A percentile compares a stretch with the other conserved stretches of the same genome.
Evolutionary conservation across 2,329 filamentous ascomycete genomes (phyloP).

Genomic region (Ophidiomyces ophidiicola): DNA sequence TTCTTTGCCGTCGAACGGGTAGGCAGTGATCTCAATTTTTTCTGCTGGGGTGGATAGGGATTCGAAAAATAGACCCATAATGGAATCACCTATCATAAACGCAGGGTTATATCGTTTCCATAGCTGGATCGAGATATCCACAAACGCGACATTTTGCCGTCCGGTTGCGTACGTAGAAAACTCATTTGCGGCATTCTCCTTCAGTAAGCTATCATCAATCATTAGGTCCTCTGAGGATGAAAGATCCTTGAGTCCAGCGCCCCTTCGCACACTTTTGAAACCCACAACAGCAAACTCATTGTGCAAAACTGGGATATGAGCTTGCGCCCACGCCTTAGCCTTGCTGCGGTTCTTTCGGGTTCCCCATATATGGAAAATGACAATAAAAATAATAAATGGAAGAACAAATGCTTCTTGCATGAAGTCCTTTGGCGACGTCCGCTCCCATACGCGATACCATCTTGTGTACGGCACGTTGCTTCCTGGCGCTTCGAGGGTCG

Average conservation of each 20-base stretch:
- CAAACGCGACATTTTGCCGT: constrained; percentile 80
- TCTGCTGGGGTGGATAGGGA: constrained; percentile 58
- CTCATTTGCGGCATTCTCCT: constrained; percentile 79
- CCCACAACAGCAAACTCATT: constrained; percentile 81
- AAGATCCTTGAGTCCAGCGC: constrained; percentile 33
- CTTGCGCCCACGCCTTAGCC: constrained; percentile 67
- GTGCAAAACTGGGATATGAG: constrained; percentile 58
- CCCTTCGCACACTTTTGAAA: constrained; percentile 48
- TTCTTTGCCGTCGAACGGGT: constrained; percentile 90
- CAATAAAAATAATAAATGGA: constrained; percentile 58
- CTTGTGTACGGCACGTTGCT: constrained; percentile 62
- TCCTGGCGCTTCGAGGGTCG: constrained; percentile 36
- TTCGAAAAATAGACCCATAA: constrained; percentile 68
- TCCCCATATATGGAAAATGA: constrained; percentile 71
- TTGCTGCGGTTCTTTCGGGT: constrained; percentile 66
- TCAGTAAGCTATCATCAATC: constrained; percentile 44
- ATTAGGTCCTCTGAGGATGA: constrained; percentile 8
- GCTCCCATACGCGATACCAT: constrained; percentile 96
- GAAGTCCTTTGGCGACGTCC: constrained; percentile 73
- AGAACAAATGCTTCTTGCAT: constrained; percentile 74
- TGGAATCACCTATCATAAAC: constrained; percentile 51
- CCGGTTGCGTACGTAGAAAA: constrained; percentile 81
- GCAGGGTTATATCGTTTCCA: constrained; percentile 80
- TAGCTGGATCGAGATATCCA: constrained; percentile 72
- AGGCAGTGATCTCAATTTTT: constrained; percentile 61